These are phyloP conservation scores for Coniochaeta pulveracea DNA, from an alignment of 2,329 filamentous ascomycete genomes.

Conservation along the genomic window DNA sequence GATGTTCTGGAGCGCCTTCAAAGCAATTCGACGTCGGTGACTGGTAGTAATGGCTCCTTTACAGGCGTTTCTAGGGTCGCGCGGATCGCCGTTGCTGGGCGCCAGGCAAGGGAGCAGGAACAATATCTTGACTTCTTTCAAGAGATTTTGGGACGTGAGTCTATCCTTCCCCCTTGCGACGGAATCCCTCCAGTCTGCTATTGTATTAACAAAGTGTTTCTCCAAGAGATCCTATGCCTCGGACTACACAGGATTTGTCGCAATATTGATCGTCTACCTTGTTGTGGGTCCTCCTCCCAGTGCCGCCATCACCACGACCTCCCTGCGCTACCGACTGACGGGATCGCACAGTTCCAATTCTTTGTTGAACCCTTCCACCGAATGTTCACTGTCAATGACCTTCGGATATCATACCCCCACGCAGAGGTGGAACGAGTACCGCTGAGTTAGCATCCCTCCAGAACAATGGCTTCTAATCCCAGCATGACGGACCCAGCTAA, in stretches of 20 bases:
- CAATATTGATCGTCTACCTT: constrained; percentile 59
- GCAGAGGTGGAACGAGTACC: constrained; percentile 75
- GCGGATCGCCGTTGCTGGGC: constrained; percentile 14
- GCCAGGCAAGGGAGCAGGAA: constrained; percentile 8
- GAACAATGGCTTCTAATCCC: neutral
- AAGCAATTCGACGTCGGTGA: constrained; percentile 28
- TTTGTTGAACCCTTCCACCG: constrained; percentile 80
- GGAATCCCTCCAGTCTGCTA: constrained; percentile 8
- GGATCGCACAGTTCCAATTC: constrained; percentile 45
- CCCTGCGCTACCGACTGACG: constrained; percentile 3
- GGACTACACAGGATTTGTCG: constrained; percentile 71
- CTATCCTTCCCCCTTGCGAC: neutral
- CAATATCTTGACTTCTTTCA: constrained; percentile 12
- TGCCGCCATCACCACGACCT: constrained; percentile 9
- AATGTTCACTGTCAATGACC: constrained; percentile 84
- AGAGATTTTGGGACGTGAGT: constrained; percentile 36
- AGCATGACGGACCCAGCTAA: neutral
- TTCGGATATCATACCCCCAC: constrained; percentile 76
- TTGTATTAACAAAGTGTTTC: constrained; percentile 2
- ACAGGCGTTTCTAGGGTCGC: constrained; percentile 9
- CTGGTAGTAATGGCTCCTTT: constrained; percentile 28
- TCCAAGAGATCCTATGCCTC: constrained; percentile 68
- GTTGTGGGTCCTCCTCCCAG: constrained; percentile 30
- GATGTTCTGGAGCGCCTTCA: constrained; percentile 27
- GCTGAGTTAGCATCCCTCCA: constrained; percentile 42